A percentile compares a stretch with the other conserved stretches of the same genome.
Evolutionary conservation across 257 asterid genomes (phyloP).

Genomic region (Solanum chiquidenum): DNA sequence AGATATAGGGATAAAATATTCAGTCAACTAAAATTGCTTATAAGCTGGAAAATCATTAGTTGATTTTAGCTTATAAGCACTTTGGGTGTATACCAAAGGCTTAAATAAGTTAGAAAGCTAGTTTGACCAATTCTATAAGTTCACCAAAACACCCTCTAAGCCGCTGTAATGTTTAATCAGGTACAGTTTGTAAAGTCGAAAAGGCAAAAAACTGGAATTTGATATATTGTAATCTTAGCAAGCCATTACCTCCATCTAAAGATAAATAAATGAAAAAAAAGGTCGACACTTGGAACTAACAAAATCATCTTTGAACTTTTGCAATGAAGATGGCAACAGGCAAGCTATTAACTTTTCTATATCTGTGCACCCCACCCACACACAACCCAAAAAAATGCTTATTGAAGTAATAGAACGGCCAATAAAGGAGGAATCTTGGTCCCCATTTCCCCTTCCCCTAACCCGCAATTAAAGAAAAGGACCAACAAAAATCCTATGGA

Average conservation of each 20-base stretch:
- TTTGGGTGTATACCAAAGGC: neutral
- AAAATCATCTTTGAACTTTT: neutral
- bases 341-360: neutral
- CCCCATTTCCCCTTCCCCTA: neutral
- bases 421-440: neutral
- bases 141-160: neutral
- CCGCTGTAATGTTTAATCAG: neutral
- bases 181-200: neutral
- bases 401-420: neutral
- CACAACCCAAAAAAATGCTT: neutral
- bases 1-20: neutral
- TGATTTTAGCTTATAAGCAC: neutral
- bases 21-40: neutral
- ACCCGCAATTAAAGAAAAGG: neutral
- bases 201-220: neutral
- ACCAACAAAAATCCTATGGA: neutral
- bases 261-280: neutral
- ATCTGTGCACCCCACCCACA: neutral
- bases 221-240: neutral
- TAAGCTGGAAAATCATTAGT: neutral
- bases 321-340: neutral
- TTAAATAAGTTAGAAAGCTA: neutral
- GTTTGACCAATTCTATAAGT: neutral
- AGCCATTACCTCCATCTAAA: neutral
- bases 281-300: neutral